Conservation (phyloP, 2,329 filamentous ascomycete genomes). For the Byssoonygena ceratinophila region DNA sequence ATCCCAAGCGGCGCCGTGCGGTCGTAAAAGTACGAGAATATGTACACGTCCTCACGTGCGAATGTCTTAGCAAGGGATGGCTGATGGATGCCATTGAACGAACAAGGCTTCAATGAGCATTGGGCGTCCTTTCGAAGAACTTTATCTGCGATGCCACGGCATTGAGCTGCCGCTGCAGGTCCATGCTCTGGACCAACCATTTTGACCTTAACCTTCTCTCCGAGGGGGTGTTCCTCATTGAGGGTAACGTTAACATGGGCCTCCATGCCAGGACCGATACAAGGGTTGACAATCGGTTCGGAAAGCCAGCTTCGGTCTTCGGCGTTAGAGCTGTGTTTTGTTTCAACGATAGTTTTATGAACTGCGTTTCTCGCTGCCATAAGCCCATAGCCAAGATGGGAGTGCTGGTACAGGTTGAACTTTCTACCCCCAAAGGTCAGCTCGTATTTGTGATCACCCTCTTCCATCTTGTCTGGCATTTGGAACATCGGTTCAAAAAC, state of each 20-base stretch:
- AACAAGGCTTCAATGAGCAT: constrained; percentile 81
- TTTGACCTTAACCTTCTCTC: constrained; percentile 57
- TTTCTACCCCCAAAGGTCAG: constrained; percentile 81
- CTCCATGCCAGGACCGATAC: constrained; percentile 69
- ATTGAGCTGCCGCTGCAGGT: constrained; percentile 64
- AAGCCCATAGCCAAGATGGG: constrained; percentile 88
- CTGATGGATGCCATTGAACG: constrained; percentile 95
- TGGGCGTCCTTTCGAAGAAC: constrained; percentile 77
- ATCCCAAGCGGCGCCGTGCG: constrained; percentile 88
- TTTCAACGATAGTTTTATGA: constrained; percentile 63
- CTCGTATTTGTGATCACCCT: constrained; percentile 92
- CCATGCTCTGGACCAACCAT: constrained; percentile 78
- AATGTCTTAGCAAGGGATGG: constrained; percentile 89
- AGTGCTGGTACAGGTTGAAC: constrained; percentile 95
- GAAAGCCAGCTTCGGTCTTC: constrained; percentile 56
- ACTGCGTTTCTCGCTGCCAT: constrained; percentile 89
- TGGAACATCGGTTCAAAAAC: constrained; percentile 96
- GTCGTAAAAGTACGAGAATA: constrained; percentile 98
- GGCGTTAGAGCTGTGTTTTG: constrained; percentile 54
- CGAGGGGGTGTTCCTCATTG: constrained; percentile 54
- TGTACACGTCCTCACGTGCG: constrained; percentile 78
- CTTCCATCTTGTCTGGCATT: constrained; percentile 72
- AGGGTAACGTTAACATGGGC: constrained; percentile 64
- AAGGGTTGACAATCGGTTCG: constrained; percentile 67
- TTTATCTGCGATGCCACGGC: constrained; percentile 79